Percentiles rank a stretch among this genome's conserved stretches.
Conservation (phyloP, 2,329 filamentous ascomycete species). For the Fusarium ambrosium region DNA sequence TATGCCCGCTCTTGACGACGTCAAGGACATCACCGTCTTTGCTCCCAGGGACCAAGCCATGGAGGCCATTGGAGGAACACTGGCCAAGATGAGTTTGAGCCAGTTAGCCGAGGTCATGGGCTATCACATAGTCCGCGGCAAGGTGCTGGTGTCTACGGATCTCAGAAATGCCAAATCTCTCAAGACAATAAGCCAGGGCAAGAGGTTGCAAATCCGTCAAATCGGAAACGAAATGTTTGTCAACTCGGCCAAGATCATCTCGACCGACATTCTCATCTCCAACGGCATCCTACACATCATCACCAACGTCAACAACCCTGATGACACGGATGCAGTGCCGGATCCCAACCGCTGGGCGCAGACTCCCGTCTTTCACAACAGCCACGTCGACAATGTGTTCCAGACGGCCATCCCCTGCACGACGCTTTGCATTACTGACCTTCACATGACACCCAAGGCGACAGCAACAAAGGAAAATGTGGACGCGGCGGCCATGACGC, state of each 20-base stretch:
- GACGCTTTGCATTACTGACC: slow-evolving; percentile 47
- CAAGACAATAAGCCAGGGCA: slow-evolving; percentile 51
- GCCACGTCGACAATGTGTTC: slow-evolving; percentile 59
- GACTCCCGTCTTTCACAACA: slow-evolving; percentile 66
- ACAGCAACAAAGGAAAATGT: slow-evolving; percentile 20
- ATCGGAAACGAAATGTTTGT: slow-evolving; percentile 62
- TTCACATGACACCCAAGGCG: slow-evolving; percentile 41
- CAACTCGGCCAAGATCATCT: slow-evolving; percentile 67
- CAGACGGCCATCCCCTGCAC: slow-evolving; percentile 60
- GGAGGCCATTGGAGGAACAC: slow-evolving; percentile 65
- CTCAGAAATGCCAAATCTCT: slow-evolving; percentile 51
- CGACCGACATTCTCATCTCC: slow-evolving; percentile 65
- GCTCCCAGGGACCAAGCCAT: slow-evolving; percentile 73
- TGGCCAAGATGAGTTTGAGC: slow-evolving; percentile 60
- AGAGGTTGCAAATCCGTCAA: slow-evolving; percentile 56
- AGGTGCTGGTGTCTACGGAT: slow-evolving; percentile 64
- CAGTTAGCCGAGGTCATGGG: slow-evolving; percentile 67
- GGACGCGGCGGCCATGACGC: slow-evolving; percentile 37
- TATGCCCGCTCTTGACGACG: slow-evolving; percentile 58
- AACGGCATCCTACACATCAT: slow-evolving; percentile 72
- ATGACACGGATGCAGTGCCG: slow-evolving; percentile 52
- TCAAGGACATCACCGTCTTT: slow-evolving; percentile 70
- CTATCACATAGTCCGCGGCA: slow-evolving; percentile 74
- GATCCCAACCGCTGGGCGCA: slow-evolving; percentile 58
- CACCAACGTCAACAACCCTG: slow-evolving; percentile 65